Evolutionary conservation across 805 yeast species (phyloP).

Genomic region (Candida ficus): DNA sequence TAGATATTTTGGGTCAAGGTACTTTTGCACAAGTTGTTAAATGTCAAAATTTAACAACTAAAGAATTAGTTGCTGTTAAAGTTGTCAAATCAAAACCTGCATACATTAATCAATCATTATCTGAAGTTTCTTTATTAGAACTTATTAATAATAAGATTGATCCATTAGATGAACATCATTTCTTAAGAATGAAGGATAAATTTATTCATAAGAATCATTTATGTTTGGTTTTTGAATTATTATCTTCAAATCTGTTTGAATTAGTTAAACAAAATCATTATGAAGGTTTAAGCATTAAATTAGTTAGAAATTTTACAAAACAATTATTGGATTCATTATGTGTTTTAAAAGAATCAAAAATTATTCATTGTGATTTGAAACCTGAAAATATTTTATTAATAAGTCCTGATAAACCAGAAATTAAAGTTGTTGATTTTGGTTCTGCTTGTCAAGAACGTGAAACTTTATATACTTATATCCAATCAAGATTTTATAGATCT

Average conservation of each 20-base stretch:
- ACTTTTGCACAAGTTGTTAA: constrained; percentile 98
- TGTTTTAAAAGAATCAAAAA: constrained; percentile 72
- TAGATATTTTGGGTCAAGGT: constrained; percentile 92
- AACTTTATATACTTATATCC: constrained; percentile 86
- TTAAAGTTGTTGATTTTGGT: constrained; percentile 94
- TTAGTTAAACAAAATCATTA: constrained; percentile 89
- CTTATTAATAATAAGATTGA: constrained; percentile 68
- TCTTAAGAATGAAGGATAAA: constrained; percentile 76
- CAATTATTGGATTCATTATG: constrained; percentile 81
- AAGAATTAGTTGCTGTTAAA: constrained; percentile 89
- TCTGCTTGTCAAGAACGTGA: constrained; percentile 91
- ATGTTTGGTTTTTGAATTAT: constrained; percentile 86
- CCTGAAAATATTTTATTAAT: constrained; percentile 90
- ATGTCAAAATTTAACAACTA: constrained; percentile 63
- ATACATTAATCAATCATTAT: constrained; percentile 82
- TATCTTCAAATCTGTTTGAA: constrained; percentile 86
- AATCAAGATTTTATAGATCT: constrained; percentile 87
- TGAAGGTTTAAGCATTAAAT: constrained; percentile 77
- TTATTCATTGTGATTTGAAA: constrained; percentile 94
- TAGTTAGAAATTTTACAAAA: constrained; percentile 70
- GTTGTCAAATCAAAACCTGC: constrained; percentile 91
- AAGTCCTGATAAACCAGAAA: constrained; percentile 59
- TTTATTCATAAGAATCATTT: constrained; percentile 90
- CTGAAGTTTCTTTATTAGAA: constrained; percentile 85
- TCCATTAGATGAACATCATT: constrained; percentile 65